Percentiles rank a stretch among this genome's conserved stretches.
These are phyloP conservation scores for Syncephalastrum monosporum DNA, from an alignment of 371 early-diverging fungal species.

Conservation along the genomic window DNA sequence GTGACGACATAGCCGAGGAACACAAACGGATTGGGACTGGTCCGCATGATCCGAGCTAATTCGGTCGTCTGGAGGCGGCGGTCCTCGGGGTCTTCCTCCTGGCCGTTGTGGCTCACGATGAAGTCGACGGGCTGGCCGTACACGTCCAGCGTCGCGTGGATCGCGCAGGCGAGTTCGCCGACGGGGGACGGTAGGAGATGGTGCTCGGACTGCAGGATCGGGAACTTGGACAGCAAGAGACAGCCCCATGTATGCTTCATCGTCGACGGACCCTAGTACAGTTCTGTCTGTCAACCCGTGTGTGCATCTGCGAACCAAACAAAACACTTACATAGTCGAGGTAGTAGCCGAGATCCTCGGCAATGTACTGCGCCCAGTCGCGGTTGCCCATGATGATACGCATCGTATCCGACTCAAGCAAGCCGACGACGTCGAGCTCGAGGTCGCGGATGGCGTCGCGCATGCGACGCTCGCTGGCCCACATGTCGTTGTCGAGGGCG, in stretches of 20 bases:
- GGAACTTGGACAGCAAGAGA: conserved; percentile 83
- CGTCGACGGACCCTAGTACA: conserved; percentile 64
- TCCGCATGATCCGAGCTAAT: conserved; percentile 75
- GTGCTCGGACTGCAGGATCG: conserved; percentile 70
- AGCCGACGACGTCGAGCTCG: conserved; percentile 78
- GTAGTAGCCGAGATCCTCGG: conserved; percentile 76
- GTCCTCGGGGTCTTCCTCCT: conserved; percentile 78
- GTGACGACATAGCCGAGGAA: conserved; percentile 86
- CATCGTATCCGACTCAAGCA: conserved; percentile 79
- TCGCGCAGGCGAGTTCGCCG: conserved; percentile 85
- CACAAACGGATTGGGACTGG: conserved; percentile 72
- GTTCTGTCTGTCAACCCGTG: neutral
- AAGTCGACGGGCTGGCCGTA: conserved; percentile 80
- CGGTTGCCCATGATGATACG: conserved; percentile 87
- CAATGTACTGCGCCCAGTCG: conserved; percentile 80
- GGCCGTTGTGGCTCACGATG: conserved; percentile 84
- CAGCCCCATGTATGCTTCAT: conserved; percentile 90
- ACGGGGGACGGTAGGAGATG: conserved; percentile 80
- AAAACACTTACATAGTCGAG: conserved; percentile 64
- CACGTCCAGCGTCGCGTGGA: conserved; percentile 83
- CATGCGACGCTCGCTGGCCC: conserved; percentile 75
- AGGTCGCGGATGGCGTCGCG: conserved; percentile 75
- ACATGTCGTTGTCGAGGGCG: conserved; percentile 83
- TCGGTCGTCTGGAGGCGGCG: conserved; percentile 78
- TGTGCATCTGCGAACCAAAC: neutral